Evolutionary conservation across 495 filamentous ascomycete genomes (phyloP), one percentile per base, ranked within the genome.

Genomic region (Paragyromitra xinjiangensis): DNA sequence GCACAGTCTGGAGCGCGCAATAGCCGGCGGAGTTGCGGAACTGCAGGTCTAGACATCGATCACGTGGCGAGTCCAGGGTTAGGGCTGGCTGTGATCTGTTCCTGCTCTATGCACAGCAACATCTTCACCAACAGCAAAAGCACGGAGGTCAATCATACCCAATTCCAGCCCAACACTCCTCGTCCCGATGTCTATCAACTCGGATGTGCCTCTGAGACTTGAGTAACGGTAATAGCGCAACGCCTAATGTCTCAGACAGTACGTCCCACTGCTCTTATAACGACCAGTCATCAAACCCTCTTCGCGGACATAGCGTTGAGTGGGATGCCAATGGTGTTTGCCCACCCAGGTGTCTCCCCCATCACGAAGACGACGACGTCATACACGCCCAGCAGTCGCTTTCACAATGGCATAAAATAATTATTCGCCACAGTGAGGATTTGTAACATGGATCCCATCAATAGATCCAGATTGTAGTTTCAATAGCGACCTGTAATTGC

Each of bases 221-320:
- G 55, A 29, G 48, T 7, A 39, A 22, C 24, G 24, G 37, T 24
- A 58, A 45, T 34, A 42, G 12, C 2, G 67, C 37, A 45, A 59
- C 67, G 40, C 67, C 53, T 14, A 58, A 69, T 69, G 67, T 69
- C 67, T 69, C 53, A 59, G 24, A 19, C n/a, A 37, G 55, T 58
- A 58, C 22, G 9, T 58, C 26, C 55, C 19, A 22, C 14, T 3
- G 26, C 29, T 6, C 34, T 26, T 51, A 39, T 51, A 34, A 51
- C 45, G 42, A 66, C 45, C 6, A 37, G 51, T 40, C 59, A 53
- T 6, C 19, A 29, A 66, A 53, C 62, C 16, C 56, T 42, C 61
- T 65, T 65, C 63, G 42, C 51, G 50, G 24, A 67, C 55, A 58
- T 58, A 68, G 51, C 63, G 64, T 67, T 48, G n/a, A 66, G 19